Base-by-base conservation (phyloP, 2,329 filamentous ascomycete genomes). In the Zymoseptoria ardabiliae region DNA sequence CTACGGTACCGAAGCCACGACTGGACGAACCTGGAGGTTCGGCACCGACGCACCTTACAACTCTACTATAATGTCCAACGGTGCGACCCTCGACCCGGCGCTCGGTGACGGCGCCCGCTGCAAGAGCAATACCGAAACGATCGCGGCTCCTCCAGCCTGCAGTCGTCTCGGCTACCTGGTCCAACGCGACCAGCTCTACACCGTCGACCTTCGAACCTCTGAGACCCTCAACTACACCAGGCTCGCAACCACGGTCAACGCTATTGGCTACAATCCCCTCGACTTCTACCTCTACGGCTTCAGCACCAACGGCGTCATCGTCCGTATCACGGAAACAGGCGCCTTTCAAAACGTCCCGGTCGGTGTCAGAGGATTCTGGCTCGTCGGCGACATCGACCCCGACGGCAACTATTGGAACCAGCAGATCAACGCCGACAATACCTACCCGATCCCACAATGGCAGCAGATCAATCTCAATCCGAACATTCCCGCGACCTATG, bases 1-100 rank as follows among this genome's bases (percentile, higher is more conserved):
- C n/a, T 60, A 60, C 20, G 54, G 54, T 13, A 51, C 41, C 2
- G 58, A 60, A 25, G 56, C 54, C 17, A 19, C 25, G 21, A 49
- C 30, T 35, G 58, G 54, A 45, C 45, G 54, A 3, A 51, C 56
- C 21, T 60, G 56, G 22, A 30, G 54, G 5, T 53, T 60, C 23
- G 50, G n/a, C 1, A 2, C n/a, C 35, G 35, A 45, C 35, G 13
- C 6, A 3, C 35, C 35, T 45, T 17, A 17, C 13, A 7, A 45
- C 11, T 13, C 11, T 4, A 45, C 35, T 13, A 13, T 17, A 5
- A 45, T 45, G 11, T 13, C 35, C 35, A 17, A 2, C 17, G 35
- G 13, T 2, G 10, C 35, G 35, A n/a, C 35, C 13, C n/a, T 45
- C 6, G 35, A 45, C 35, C 2, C 11, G 13, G 13, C 35, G 13